phyloP scores from a whole-genome alignment of 495 filamentous ascomycete species.

The Pseudotulostoma volvatum region DNA sequence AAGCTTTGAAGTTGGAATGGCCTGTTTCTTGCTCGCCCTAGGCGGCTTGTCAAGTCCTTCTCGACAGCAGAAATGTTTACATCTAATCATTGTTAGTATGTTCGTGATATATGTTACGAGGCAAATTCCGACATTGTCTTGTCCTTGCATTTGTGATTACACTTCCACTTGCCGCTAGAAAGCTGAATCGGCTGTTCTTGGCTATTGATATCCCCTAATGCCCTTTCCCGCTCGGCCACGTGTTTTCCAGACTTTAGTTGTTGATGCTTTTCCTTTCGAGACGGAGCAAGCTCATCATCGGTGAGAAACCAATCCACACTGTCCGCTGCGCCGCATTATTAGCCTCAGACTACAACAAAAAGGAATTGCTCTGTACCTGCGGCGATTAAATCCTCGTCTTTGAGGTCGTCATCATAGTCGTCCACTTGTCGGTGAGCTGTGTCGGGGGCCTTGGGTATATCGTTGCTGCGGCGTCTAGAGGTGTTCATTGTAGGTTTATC shows the following conservation, averaged over 20 bases:
- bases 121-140: slow-evolving; percentile 36
- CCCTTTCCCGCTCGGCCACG: slow-evolving; percentile 3
- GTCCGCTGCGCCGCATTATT: slow-evolving; percentile 1
- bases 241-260: slow-evolving; percentile 5
- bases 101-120: slow-evolving; percentile 3
- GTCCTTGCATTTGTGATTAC: slow-evolving; percentile 71
- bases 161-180: slow-evolving; percentile 72
- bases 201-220: slow-evolving; percentile 7
- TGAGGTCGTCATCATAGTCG: slow-evolving; percentile 37
- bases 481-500: slow-evolving; percentile 3
- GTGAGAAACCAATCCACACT: slow-evolving; percentile 8
- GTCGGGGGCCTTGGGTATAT: slow-evolving; percentile 3
- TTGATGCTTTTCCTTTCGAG: neutral
- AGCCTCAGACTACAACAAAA: neutral
- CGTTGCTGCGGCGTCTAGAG: slow-evolving; percentile 2
- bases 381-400: slow-evolving; percentile 38
- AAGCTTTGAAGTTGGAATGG: neutral
- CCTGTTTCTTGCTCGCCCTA: slow-evolving; percentile 32
- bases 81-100: slow-evolving; percentile 31
- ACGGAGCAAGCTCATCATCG: slow-evolving; percentile 2
- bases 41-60: slow-evolving; percentile 70
- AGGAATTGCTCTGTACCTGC: slow-evolving; percentile 12
- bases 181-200: slow-evolving; percentile 37
- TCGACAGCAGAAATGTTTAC: slow-evolving; percentile 77
- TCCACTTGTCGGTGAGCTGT: slow-evolving; percentile 13